Base-by-base conservation (phyloP, 164 flowering plant genomes). In the Aristolochia fimbriata region DNA sequence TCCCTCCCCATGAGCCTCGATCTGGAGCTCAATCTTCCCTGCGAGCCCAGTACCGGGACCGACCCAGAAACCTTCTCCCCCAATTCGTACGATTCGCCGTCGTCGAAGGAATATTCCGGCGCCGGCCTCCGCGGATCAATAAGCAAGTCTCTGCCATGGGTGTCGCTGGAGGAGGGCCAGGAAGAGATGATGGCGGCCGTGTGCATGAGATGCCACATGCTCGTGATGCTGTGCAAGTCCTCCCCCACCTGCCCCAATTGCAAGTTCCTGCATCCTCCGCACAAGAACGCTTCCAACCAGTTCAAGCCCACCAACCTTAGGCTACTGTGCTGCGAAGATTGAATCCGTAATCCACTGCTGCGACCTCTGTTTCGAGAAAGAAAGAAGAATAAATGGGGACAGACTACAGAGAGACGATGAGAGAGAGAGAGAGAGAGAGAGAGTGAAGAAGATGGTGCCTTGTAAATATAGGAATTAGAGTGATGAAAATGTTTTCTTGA, bases 161-260 rank as follows among this genome's bases (percentile, higher is more conserved):
- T 80, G 45, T 68, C 81, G 0, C 59, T 70, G 2, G 87, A 80
- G 56, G 77, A 54, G 31, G 76, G 76, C 15, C 62, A 76, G 8
- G 68, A 75, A 41, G 94, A 88, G 65, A 91, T 88, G 97, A 74
- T 88, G 2, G 86, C 98, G 8, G 80, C 84, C 0, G 96, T 82
- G 22, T 91, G 98, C 75, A 75, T 70, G 70, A 58, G 73, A n/a
- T 91, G 98, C 53, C 85, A 88, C 74, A 82, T 91, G 94, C 58
- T 91, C 71, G 98, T 88, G 31, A 80, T 91, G 84, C 72, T 91
- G 11, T 84, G 84, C 80, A 87, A 82, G 77, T 78, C 91, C 8
- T 78, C 92, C 5, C 95, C 95, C 41, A 24, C 81, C 9, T 91
- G 98, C 65, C 98, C 98, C 2, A 88, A 86, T 62, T 91, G 98